Evolutionary conservation across 495 filamentous ascomycete genomes (phyloP).

Genomic region (Neurospora discreta): DNA sequence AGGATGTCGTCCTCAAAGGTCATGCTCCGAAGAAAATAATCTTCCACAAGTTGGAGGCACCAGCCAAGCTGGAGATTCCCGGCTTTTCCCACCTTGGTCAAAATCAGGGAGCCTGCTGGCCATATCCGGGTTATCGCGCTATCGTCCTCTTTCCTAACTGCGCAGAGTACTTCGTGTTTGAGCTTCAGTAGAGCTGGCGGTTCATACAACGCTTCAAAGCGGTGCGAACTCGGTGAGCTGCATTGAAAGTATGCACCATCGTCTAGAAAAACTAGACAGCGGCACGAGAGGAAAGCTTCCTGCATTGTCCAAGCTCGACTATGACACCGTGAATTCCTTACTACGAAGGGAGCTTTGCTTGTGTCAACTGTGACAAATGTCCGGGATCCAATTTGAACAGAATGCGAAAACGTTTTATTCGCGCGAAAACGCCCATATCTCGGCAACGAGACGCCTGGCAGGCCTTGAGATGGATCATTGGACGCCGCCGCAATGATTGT

Average conservation of each 20-base stretch:
- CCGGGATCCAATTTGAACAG: not conserved
- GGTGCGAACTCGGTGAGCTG: not conserved
- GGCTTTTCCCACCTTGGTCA: not conserved
- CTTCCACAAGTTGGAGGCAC: not conserved
- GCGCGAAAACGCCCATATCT: not conserved
- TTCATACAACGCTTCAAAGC: not conserved
- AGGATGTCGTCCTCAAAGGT: not conserved
- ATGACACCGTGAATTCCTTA: not conserved
- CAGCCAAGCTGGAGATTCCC: not conserved
- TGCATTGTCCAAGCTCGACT: not conserved
- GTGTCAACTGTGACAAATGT: not conserved
- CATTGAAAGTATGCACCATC: slow-evolving; percentile 28
- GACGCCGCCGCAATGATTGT: not conserved
- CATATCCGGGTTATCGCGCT: too few relatives aligned
- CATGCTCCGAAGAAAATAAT: not conserved
- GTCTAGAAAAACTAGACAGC: slow-evolving; percentile 4
- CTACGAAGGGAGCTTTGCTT: not conserved
- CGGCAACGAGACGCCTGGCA: not conserved
- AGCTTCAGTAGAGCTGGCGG: not conserved
- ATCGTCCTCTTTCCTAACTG: too few relatives aligned
- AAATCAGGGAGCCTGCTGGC: not conserved
- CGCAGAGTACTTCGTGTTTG: too few relatives aligned
- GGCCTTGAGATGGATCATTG: not conserved
- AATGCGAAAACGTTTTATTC: rapidly evolving
- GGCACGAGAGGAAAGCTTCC: not conserved